Evolutionary conservation across 2,329 filamentous ascomycete genomes (phyloP), one percentile per base, ranked within the genome.

Genomic region (Stachybotrys echinatus): DNA sequence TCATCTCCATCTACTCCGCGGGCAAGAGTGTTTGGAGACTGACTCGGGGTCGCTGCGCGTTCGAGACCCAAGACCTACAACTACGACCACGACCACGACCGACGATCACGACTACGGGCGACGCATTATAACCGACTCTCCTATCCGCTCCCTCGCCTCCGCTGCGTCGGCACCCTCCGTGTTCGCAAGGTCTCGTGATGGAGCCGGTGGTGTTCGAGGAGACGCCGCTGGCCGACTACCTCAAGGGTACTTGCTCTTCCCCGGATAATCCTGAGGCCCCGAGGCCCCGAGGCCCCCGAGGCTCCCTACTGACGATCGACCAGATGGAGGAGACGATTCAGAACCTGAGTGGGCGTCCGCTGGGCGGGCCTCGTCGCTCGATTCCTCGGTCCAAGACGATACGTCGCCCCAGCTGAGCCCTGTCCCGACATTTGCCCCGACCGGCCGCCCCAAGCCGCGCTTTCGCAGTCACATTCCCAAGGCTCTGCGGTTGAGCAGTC

Each of bases 141-240:
- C n/a, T n/a, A n/a, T n/a, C n/a, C n/a, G n/a, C n/a, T n/a, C n/a
- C n/a, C n/a, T n/a, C n/a, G n/a, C n/a, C n/a, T n/a, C n/a, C n/a
- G n/a, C n/a, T n/a, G n/a, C n/a, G n/a, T n/a, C n/a, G n/a, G n/a
- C n/a, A n/a, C n/a, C n/a, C n/a, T n/a, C n/a, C n/a, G n/a, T n/a
- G n/a, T n/a, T n/a, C n/a, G n/a, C n/a, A 34, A 34, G 27, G 27
- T 55, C 53, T 54, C 56, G 47, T 61, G 56, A 68, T 96, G 92
- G 92, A 96, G 80, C 84, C 88, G 63, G 79, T 96, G 61, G 83
- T 96, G 60, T 88, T 88, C 72, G 83, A 94, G 73, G 85, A 91
- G 73, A 88, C 89, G 66, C 92, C 92, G 61, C 79, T 96, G 71
- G 91, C 90, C 65, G 84, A 88, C 63, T 94, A 94, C 73, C 83